Evolutionary conservation across 805 yeast genomes (phyloP).

Genomic region (Sporopachydermia quercuum): DNA sequence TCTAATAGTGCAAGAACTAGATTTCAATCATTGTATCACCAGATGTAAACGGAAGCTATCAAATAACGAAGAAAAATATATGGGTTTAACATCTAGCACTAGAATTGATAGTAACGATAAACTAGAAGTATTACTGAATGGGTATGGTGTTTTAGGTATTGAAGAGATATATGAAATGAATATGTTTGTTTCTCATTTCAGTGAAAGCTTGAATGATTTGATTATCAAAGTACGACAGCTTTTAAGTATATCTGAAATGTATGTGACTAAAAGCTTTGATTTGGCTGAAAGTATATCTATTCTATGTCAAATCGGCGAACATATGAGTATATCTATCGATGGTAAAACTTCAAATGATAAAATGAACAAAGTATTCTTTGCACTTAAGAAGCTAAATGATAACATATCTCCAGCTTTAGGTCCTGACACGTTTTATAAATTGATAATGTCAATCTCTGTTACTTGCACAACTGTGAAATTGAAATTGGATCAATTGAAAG

Average conservation of each 20-base stretch:
- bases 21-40: slow-evolving; percentile 21
- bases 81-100: slow-evolving; percentile 5
- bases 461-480: neutral
- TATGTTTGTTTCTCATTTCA: neutral
- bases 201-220: neutral
- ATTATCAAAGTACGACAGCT: neutral
- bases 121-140: neutral
- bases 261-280: neutral
- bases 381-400: neutral
- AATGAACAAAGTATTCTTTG: neutral
- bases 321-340: neutral
- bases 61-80: slow-evolving; percentile 17
- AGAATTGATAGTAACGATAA: neutral
- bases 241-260: neutral
- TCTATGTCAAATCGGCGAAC: neutral
- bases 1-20: slow-evolving; percentile 17
- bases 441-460: neutral
- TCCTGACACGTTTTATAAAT: neutral
- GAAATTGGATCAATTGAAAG: neutral
- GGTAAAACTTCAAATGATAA: neutral
- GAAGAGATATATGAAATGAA: neutral
- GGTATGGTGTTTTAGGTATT: neutral
- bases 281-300: neutral
- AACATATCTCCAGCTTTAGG: neutral
- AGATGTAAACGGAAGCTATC: slow-evolving; percentile 15